A percentile compares a stretch with the other conserved stretches of the same genome.
phyloP scores from a whole-genome alignment of 2,329 filamentous ascomycete genomes.

The Diaporthe citrichinensis region DNA sequence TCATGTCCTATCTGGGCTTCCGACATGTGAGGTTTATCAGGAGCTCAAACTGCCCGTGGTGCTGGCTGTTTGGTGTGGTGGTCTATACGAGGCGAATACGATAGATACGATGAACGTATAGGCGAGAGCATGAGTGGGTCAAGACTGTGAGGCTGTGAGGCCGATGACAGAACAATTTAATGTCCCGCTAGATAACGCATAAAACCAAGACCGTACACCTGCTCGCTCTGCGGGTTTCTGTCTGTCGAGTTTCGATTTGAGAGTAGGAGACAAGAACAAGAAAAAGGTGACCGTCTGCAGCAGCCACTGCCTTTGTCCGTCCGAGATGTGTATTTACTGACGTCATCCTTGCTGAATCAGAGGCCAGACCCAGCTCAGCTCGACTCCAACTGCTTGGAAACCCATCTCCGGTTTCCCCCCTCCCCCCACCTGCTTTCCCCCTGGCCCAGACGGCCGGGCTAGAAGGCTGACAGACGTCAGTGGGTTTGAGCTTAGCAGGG shows the following conservation, averaged over 20 bases:
- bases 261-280: background rate
- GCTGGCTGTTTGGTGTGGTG: background rate
- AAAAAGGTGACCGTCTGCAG: background rate
- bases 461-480: conserved; percentile 16
- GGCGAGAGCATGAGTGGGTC: conserved; percentile 7
- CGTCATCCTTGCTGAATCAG: conserved; percentile 5
- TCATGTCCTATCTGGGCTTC: background rate
- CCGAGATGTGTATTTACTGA: conserved; percentile 18
- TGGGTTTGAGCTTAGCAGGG: background rate
- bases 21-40: background rate
- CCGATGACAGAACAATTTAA: background rate
- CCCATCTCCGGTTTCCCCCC: background rate
- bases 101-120: background rate
- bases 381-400: background rate
- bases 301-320: conserved; percentile 10
- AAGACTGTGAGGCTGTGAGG: background rate
- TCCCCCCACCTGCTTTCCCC: background rate
- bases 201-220: background rate
- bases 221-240: background rate
- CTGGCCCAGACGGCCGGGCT: background rate
- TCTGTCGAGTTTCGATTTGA: background rate
- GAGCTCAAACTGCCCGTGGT: background rate
- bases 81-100: background rate
- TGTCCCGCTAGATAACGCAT: background rate
- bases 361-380: conserved; percentile 4